phyloP scores from a whole-genome alignment of 306 rosid genomes.

The Coriaria nepalensis region DNA sequence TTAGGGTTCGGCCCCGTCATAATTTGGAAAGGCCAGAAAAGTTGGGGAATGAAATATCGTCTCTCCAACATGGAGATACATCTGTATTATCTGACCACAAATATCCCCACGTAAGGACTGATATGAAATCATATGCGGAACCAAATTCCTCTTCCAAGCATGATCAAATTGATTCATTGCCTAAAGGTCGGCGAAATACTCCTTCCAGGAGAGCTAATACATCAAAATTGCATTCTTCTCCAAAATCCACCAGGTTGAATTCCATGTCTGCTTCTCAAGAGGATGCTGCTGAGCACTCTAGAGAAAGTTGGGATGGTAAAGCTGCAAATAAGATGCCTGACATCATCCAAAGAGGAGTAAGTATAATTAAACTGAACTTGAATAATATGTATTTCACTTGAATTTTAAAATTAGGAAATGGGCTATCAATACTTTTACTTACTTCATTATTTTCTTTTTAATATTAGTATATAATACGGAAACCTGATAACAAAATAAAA shows the following conservation, averaged over 20 bases:
- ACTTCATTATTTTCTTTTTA: too few relatives aligned
- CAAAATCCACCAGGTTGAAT: slow-evolving; percentile 63
- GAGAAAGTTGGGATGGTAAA: slow-evolving; percentile 62
- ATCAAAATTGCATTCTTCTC: slow-evolving; percentile 52
- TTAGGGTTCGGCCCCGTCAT: slow-evolving; percentile 76
- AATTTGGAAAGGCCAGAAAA: slow-evolving; percentile 61
- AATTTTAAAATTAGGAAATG: too few relatives aligned
- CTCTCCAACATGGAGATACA: slow-evolving; percentile 57
- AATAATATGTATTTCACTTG: background rate
- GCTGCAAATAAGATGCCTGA: slow-evolving; percentile 58
- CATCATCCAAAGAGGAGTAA: slow-evolving; percentile 73
- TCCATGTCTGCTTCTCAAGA: slow-evolving; percentile 42
- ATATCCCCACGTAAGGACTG: slow-evolving; percentile 34
- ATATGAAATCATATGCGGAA: slow-evolving; percentile 45
- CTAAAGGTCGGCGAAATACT: slow-evolving; percentile 45
- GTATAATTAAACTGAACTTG: slow-evolving; percentile 10
- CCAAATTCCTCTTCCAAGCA: slow-evolving; percentile 32
- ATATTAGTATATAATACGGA: too few relatives aligned
- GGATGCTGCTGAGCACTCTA: slow-evolving; percentile 42
- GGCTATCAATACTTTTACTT: too few relatives aligned
- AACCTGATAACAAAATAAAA: too few relatives aligned
- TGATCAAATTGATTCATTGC: slow-evolving; percentile 51
- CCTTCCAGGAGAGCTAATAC: slow-evolving; percentile 58
- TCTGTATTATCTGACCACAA: slow-evolving; percentile 43
- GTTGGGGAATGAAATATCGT: slow-evolving; percentile 43